Evolutionary conservation across 768 basidiomycete genomes (phyloP), one percentile per base, ranked within the genome.

Genomic region (Collybiopsis luxurians): DNA sequence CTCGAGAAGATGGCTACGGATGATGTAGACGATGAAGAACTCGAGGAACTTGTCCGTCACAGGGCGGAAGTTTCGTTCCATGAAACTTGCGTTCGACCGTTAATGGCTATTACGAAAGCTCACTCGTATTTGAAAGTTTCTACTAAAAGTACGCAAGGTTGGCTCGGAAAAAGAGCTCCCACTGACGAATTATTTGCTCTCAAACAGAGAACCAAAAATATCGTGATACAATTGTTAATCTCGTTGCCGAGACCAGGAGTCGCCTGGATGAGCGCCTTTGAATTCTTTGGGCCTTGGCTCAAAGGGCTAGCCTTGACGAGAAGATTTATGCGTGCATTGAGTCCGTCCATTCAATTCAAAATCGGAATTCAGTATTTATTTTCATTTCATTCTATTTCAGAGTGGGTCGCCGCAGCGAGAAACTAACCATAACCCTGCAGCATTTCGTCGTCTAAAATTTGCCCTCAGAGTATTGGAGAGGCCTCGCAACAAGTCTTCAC

Each of bases 311-410:
- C 54, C 39, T 49, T 24, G 44, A 56, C n/a, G 24, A 52, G 23
- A 63, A 63, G 12, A 54, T 63, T 36, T 60, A 60, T 13, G 59
- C 62, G 2, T 63, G 60, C 31, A 60, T 63, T 28, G 43, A 38
- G 61, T 63, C 21, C 5, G 61, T 55, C n/a, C 13, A 7, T 7
- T 21, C 21, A 21, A 24, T 19, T n/a, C n/a, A n/a, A n/a, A n/a
- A 12, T 12, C 44, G 24, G 15, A 5, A 45, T 17, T 26, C 53
- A 49, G 21, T 10, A 19, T 30, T 28, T 12, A 27, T n/a, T 2
- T 30, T 5, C 24, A n/a, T n/a, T n/a, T n/a, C n/a, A n/a, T n/a
- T n/a, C n/a, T n/a, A n/a, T n/a, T n/a, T n/a, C n/a, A n/a, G n/a
- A 38, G 51, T 53, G 31, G 7, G 51, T 2, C 23, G 27, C 10